phyloP scores from a whole-genome alignment of 2,329 filamentous ascomycete genomes.

The Claviceps maximensis region DNA sequence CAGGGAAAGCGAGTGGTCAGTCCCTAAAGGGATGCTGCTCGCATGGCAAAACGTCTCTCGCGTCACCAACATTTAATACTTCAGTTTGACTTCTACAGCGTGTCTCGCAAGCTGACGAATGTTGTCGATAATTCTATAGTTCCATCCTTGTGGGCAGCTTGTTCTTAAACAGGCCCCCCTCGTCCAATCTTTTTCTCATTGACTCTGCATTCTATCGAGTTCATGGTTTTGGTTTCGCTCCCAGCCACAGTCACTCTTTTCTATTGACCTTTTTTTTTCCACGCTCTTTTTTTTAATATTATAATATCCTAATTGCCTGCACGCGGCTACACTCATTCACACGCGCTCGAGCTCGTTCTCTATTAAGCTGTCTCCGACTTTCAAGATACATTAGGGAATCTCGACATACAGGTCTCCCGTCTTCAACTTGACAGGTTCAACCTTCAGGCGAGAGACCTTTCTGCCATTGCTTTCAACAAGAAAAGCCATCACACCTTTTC shows the following conservation, averaged over 20 bases:
- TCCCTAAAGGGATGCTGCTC: slow-evolving; percentile 7
- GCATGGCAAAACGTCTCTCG: slow-evolving; percentile 8
- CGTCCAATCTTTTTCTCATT: slow-evolving; percentile 28
- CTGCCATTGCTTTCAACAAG: background rate
- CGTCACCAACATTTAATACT: slow-evolving; percentile 11
- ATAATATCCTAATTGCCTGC: slow-evolving; percentile 37
- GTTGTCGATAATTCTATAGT: slow-evolving; percentile 23
- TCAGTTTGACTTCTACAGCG: slow-evolving; percentile 4
- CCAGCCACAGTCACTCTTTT: slow-evolving; percentile 47
- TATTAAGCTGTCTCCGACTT: slow-evolving; percentile 26
- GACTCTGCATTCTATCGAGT: slow-evolving; percentile 17
- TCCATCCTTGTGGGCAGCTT: slow-evolving; percentile 27
- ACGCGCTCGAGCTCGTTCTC: slow-evolving; percentile 19
- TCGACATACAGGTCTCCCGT: slow-evolving; percentile 27
- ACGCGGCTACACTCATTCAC: slow-evolving; percentile 27
- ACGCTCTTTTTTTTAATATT: slow-evolving; percentile 49
- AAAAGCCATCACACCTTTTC: slow-evolving; percentile 6
- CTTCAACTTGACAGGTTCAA: slow-evolving; percentile 22
- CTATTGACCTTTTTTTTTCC: slow-evolving; percentile 26
- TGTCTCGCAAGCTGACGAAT: slow-evolving; percentile 19
- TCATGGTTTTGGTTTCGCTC: slow-evolving; percentile 32
- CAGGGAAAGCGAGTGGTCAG: slow-evolving; percentile 6
- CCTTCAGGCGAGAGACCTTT: background rate
- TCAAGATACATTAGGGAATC: slow-evolving; percentile 41
- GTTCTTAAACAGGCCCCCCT: slow-evolving; percentile 31